These are phyloP conservation scores for Blechomonas ayalai DNA, from an alignment of 208 protist species.

Conservation along the genomic window DNA sequence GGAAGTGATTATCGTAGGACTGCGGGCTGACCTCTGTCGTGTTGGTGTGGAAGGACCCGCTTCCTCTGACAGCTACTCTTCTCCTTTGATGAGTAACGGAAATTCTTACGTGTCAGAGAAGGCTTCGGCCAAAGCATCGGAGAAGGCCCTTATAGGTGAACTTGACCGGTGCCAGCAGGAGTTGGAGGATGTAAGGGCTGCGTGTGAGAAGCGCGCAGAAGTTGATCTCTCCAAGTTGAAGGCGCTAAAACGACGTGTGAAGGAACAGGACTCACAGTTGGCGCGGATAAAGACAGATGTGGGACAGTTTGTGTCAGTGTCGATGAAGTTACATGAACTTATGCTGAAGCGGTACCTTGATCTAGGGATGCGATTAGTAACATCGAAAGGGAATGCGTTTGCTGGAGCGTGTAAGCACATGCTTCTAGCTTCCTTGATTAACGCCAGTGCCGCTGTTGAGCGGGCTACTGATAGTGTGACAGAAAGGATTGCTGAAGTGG, in stretches of 20 bases:
- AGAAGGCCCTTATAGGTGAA: not conserved
- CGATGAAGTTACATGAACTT: too few species aligned
- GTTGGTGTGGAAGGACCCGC: conserved; percentile 11
- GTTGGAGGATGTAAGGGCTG: not conserved
- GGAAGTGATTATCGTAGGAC: conserved; percentile 35
- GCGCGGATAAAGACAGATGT: too few species aligned
- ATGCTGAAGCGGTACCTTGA: too few species aligned
- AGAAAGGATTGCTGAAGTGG: conserved; percentile 7
- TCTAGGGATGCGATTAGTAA: too few species aligned
- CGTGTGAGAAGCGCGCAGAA: conserved; percentile 1
- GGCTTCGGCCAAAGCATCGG: not conserved
- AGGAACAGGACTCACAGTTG: too few species aligned
- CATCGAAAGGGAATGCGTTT: conserved; percentile 10
- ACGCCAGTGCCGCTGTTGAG: conserved; percentile 1
- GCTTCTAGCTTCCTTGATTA: not conserved
- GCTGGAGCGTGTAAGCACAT: not conserved
- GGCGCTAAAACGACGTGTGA: too few species aligned
- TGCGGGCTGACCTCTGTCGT: conserved; percentile 35
- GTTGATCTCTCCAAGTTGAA: too few species aligned
- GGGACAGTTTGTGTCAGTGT: too few species aligned
- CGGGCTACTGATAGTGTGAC: not conserved
- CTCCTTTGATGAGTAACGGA: conserved; percentile 6
- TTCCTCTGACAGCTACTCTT: conserved; percentile 5
- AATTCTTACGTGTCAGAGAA: conserved; percentile 4
- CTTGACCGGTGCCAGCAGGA: not conserved